A percentile compares a stretch with the other conserved stretches of the same genome.
Conservation (phyloP, 371 early-diverging fungal species). For the Mucor lusitanicus region DNA sequence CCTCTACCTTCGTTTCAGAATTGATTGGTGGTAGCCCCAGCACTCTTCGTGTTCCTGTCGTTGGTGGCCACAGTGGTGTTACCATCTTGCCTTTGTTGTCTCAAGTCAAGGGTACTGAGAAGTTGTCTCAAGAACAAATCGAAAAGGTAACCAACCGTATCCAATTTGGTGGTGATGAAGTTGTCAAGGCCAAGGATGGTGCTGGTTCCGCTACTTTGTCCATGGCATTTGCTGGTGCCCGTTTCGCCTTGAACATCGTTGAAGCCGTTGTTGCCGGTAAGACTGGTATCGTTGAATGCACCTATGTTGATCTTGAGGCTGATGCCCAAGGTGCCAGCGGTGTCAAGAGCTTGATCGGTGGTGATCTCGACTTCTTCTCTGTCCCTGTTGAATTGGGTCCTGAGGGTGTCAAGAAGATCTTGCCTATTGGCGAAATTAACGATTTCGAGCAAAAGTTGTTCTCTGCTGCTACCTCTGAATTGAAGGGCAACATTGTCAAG, state of each 20-base stretch:
- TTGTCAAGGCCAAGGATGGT: constrained; percentile 91
- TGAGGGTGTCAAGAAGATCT: constrained; percentile 74
- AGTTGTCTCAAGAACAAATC: constrained; percentile 70
- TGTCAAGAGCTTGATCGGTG: constrained; percentile 49
- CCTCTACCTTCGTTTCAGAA: constrained; percentile 80
- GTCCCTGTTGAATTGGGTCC: constrained; percentile 82
- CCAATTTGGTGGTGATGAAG: constrained; percentile 95
- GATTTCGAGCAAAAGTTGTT: constrained; percentile 74
- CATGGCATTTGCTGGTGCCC: constrained; percentile 92
- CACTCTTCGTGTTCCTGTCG: constrained; percentile 72
- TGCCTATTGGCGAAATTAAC: constrained; percentile 67
- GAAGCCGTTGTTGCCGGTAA: constrained; percentile 69
- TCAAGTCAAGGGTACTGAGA: constrained; percentile 52
- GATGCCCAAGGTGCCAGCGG: constrained; percentile 56
- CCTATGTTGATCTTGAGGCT: constrained; percentile 81
- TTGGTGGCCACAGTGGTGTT: constrained; percentile 92
- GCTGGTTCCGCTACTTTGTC: constrained; percentile 85
- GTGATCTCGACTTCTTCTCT: constrained; percentile 79
- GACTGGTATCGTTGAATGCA: constrained; percentile 71
- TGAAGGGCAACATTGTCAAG: constrained; percentile 79
- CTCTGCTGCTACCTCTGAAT: constrained; percentile 70
- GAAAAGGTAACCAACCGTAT: constrained; percentile 83
- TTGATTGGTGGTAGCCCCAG: constrained; percentile 54
- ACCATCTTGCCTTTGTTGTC: constrained; percentile 87
- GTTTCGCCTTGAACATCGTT: constrained; percentile 74